These are phyloP conservation scores for Boletus rufocinnamomeus DNA, from an alignment of 768 basidiomycete genomes.

Conservation along the genomic window DNA sequence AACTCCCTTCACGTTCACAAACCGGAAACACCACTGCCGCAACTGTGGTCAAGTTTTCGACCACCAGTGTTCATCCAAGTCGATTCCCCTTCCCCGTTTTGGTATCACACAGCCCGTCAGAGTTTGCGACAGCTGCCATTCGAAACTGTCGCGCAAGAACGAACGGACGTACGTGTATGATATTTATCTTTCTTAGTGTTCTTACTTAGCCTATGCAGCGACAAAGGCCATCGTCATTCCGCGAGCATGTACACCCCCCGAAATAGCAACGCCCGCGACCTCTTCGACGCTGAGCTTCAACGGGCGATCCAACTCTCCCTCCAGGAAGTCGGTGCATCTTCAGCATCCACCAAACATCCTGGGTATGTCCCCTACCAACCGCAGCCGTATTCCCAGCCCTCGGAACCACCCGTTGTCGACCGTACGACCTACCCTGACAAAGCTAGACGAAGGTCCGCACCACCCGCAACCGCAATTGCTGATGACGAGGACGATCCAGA, in stretches of 20 bases:
- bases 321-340: slow-evolving; percentile 62
- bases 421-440: slow-evolving; percentile 47
- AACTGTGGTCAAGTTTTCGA: slow-evolving; percentile 98
- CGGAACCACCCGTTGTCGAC: slow-evolving; percentile 68
- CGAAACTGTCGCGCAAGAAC: slow-evolving; percentile 70
- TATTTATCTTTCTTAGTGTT: neutral
- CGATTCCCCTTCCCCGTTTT: slow-evolving; percentile 85
- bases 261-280: slow-evolving; percentile 58
- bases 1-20: slow-evolving; percentile 88
- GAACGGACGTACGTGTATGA: slow-evolving; percentile 50
- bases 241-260: slow-evolving; percentile 55
- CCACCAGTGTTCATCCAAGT: slow-evolving; percentile 86
- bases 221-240: slow-evolving; percentile 56
- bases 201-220: slow-evolving; percentile 27
- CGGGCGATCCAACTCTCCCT: slow-evolving; percentile 91
- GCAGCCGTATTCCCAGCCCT: slow-evolving; percentile 46
- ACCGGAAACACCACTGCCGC: slow-evolving; percentile 97
- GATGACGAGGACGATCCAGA: slow-evolving; percentile 92
- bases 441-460: slow-evolving; percentile 18
- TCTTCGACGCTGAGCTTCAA: slow-evolving; percentile 86
- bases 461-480: slow-evolving; percentile 26
- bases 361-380: slow-evolving; percentile 71
- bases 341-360: slow-evolving; percentile 49
- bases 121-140: slow-evolving; percentile 88
- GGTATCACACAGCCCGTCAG: slow-evolving; percentile 91